Conservation (phyloP, 805 yeast genomes). For the Suhomyces sp. region DNA sequence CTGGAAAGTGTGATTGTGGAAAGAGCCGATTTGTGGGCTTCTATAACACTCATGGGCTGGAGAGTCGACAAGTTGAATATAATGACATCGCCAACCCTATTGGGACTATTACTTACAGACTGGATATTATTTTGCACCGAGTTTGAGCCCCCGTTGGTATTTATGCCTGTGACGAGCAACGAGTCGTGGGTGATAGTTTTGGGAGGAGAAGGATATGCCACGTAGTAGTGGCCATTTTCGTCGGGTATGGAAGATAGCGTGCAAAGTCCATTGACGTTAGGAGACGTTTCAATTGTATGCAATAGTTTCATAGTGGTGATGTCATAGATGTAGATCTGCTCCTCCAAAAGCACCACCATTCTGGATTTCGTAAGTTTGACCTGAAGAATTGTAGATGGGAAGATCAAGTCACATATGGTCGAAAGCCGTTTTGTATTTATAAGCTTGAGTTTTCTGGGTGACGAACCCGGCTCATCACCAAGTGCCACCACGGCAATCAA, state of each 20-base stretch:
- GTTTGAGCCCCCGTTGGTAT: slow-evolving; percentile 40
- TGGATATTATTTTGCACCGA: slow-evolving; percentile 39
- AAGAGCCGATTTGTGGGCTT: slow-evolving; percentile 80
- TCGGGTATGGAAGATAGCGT: slow-evolving; percentile 49
- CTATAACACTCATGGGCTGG: slow-evolving; percentile 75
- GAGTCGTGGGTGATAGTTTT: slow-evolving; percentile 47
- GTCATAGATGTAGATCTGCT: slow-evolving; percentile 44
- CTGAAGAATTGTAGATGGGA: slow-evolving; percentile 40
- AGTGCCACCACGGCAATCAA: slow-evolving; percentile 79
- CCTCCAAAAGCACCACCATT: slow-evolving; percentile 39
- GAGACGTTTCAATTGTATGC: slow-evolving; percentile 45
- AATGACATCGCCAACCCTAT: slow-evolving; percentile 65
- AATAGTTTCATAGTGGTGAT: slow-evolving; percentile 38
- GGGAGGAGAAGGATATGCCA: slow-evolving; percentile 79
- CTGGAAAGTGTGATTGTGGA: slow-evolving; percentile 65
- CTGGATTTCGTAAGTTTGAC: slow-evolving; percentile 34
- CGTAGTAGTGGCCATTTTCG: slow-evolving; percentile 43
- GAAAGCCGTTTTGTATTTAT: slow-evolving; percentile 72
- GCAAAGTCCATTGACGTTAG: slow-evolving; percentile 51
- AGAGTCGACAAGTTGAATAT: slow-evolving; percentile 73
- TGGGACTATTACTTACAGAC: slow-evolving; percentile 39
- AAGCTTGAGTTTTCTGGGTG: slow-evolving; percentile 80
- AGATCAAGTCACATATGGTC: slow-evolving; percentile 42
- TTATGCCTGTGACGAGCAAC: slow-evolving; percentile 38
- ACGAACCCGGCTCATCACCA: slow-evolving; percentile 65